Percentiles rank a stretch among this genome's conserved stretches.
Evolutionary conservation across 2,329 filamentous ascomycete genomes (phyloP).

Genomic region (Cryphonectria radicalis): DNA sequence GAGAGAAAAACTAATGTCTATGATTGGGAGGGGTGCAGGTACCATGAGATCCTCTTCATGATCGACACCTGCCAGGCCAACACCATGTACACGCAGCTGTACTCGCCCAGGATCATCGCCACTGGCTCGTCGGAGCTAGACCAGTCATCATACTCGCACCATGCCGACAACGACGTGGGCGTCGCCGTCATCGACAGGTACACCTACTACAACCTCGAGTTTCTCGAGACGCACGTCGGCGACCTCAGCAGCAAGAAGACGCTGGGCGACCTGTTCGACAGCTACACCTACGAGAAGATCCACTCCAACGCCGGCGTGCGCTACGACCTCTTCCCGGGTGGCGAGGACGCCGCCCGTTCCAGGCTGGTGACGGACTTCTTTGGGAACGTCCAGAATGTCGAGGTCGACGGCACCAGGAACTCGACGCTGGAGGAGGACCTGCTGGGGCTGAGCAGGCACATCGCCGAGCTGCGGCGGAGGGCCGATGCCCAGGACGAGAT

Average conservation of each 20-base stretch:
- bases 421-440: slow-evolving; percentile 73
- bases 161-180: slow-evolving; percentile 96
- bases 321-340: slow-evolving; percentile 93
- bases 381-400: slow-evolving; percentile 96
- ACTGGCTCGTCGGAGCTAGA: slow-evolving; percentile 96
- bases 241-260: slow-evolving; percentile 88
- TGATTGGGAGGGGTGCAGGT: slow-evolving; percentile 52
- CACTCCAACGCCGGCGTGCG: slow-evolving; percentile 90
- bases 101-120: slow-evolving; percentile 96
- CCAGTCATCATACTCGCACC: slow-evolving; percentile 95
- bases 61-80: slow-evolving; percentile 99
- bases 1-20: neutral
- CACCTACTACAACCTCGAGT: slow-evolving; percentile 98
- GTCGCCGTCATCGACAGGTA: slow-evolving; percentile 98
- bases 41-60: slow-evolving; percentile 99
- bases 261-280: slow-evolving; percentile 92
- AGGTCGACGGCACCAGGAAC: slow-evolving; percentile 73
- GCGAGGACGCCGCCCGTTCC: slow-evolving; percentile 74
- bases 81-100: slow-evolving; percentile 98
- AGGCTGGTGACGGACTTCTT: slow-evolving; percentile 96
- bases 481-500: slow-evolving; percentile 47
- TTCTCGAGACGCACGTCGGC: slow-evolving; percentile 86
- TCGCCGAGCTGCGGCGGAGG: slow-evolving; percentile 56
- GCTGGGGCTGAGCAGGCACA: slow-evolving; percentile 72
- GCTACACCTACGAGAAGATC: slow-evolving; percentile 92